Conservation (phyloP, 1,139 yeast genomes). For the Wickerhamomyces sp. region DNA sequence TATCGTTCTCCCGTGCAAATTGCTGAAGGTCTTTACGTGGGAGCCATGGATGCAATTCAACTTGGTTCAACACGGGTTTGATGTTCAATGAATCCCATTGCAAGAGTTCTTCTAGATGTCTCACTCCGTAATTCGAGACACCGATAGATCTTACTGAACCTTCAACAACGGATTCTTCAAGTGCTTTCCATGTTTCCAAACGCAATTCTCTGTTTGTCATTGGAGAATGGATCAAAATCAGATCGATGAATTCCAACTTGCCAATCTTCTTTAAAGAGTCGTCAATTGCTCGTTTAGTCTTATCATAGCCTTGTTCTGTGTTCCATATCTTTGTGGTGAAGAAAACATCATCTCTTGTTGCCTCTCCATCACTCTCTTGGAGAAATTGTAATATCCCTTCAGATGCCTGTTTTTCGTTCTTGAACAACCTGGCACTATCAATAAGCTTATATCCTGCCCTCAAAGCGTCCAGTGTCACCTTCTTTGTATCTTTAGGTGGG, state of each 20-base stretch:
- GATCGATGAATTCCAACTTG: slow-evolving; percentile 37
- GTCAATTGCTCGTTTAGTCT: slow-evolving; percentile 47
- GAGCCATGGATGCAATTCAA: slow-evolving; percentile 50
- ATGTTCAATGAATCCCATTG: slow-evolving; percentile 31
- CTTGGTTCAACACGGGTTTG: slow-evolving; percentile 45
- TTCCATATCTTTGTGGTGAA: slow-evolving; percentile 17
- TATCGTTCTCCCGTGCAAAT: slow-evolving; percentile 35
- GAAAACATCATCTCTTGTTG: slow-evolving; percentile 15
- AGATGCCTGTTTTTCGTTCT: slow-evolving; percentile 15
- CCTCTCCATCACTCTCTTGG: slow-evolving; percentile 12
- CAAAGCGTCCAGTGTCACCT: slow-evolving; percentile 20
- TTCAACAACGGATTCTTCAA: slow-evolving; percentile 35
- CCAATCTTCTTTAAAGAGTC: slow-evolving; percentile 45
- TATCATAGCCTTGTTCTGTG: slow-evolving; percentile 33
- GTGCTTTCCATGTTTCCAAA: slow-evolving; percentile 38
- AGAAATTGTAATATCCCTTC: slow-evolving; percentile 15
- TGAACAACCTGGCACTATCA: slow-evolving; percentile 15
- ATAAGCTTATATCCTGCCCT: slow-evolving; percentile 20
- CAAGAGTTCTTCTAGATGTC: slow-evolving; percentile 34
- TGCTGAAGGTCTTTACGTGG: slow-evolving; percentile 36
- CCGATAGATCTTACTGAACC: slow-evolving; percentile 35
- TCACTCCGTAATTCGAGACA: slow-evolving; percentile 39
- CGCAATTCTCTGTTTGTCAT: slow-evolving; percentile 31
- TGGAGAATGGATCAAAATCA: slow-evolving; percentile 39
- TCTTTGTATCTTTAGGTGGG: slow-evolving; percentile 5